Base-by-base conservation (phyloP, 352 stramenopile genomes). In the Phytophthora multivora region DNA sequence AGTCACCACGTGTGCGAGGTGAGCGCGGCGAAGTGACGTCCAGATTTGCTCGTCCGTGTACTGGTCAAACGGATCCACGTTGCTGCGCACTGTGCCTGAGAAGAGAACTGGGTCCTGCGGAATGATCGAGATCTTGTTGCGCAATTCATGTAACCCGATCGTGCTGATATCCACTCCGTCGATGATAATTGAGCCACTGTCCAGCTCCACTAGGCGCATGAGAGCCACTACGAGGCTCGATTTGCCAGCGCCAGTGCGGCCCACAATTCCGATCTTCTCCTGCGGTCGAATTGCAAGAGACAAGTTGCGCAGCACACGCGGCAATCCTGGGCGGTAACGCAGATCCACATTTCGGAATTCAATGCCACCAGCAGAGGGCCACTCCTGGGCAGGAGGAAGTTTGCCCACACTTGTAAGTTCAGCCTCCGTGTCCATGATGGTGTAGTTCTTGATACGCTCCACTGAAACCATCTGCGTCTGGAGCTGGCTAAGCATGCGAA, bases 101-200 rank as follows among this genome's bases (percentile, higher is more conserved):
- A 99, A 99, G 35, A 99, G 66, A 3, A 98, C 90, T 13, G 97
- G 96, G 54, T 98, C 93, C 71, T 98, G 95, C 4, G 90, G 90
- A 25, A 97, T 98, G 45, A 99, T 97, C 18, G 95, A 69, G 31
- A 88, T 74, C 47, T 82, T 81, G 42, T 46, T 68, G 19, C 83
- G 79, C 30, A 92, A 43, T 19, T 77, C 69, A 39, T 87, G 72
- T 35, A 92, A 51, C 3, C 75, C 73, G 21, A 92, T 71, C 6
- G 59, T 79, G 28, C 59, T 54, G n/a, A 90, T 80, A 55, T 90
- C 64, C 23, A 89, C 51, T 35, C 70, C 79, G 52, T 92, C 83
- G n/a, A 92, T 85, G 28, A 70, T 36, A 55, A 92, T 89, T 0
- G 55, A 61, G 8, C 82, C 82, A 9, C 63, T 64, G 56, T 96